Base-by-base conservation (phyloP, 371 early-diverging fungal genomes). In the Mortierella sp. region DNA sequence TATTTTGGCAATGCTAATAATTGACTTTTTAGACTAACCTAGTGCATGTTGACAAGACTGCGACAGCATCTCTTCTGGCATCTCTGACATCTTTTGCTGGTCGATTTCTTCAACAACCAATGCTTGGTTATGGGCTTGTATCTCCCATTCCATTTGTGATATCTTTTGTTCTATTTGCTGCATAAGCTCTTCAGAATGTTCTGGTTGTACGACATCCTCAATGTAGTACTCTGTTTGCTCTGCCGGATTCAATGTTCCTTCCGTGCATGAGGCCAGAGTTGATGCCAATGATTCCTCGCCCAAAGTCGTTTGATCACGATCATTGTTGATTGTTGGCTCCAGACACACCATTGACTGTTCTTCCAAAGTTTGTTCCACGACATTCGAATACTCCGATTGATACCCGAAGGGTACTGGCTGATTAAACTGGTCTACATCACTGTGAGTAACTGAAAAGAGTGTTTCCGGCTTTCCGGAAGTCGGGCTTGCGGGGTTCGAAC, bases 401-500 rank as follows among this genome's bases (percentile, higher is more conserved):
- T 53, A 7, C 8, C 24, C 24, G 16, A 21, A 4, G 21, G 6
- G 8, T 53, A 7, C 55, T 8, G 1, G 13, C 21, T 28, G 55
- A 53, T 53, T 16, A 53, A 13, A 13, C 8, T 53, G 21, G 7
- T 53, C 55, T 53, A 24, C 21, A 53, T 53, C 24, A 7, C 21
- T 24, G 7, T 21, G 55, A 24, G 55, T 28, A 53, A 22, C 55
- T 16, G 24, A 21, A 53, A 53, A 53, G 28, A 53, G 13, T 24
- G 28, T 53, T 24, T 53, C 50, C 6, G 50, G 3, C 15, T 50
- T 15, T 50, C 19, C 55, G 55, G 55, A 53, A 53, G 21, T 53
- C 28, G 55, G 55, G 16, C 55, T 53, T 4, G 55, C 55, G 55
- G 55, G 55, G 24, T 53, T 53, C 55, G 55, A 53, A 53, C 55